Percentiles rank a stretch among this genome's conserved stretches.
Evolutionary conservation across 352 stramenopile genomes (phyloP).

Genomic region (Phytophthora colocasiae): DNA sequence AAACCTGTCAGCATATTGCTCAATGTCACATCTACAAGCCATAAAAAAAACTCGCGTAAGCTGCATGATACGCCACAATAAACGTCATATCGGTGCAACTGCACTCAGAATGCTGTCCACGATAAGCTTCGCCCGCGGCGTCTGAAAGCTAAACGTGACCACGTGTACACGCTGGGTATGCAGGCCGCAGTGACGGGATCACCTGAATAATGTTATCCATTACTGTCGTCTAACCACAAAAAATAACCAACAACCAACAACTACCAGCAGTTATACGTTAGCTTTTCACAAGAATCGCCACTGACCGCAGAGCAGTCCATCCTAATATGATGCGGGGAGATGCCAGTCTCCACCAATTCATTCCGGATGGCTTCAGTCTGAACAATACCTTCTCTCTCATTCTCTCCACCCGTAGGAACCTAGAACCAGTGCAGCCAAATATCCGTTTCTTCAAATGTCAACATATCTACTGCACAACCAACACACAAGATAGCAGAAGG

Average conservation of each 20-base stretch:
- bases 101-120: slow-evolving; percentile 25
- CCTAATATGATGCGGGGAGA: slow-evolving; percentile 73
- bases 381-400: slow-evolving; percentile 47
- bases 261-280: neutral
- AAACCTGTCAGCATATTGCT: no score
- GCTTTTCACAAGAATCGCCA: slow-evolving; percentile 3
- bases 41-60: no score
- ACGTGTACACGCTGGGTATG: slow-evolving; percentile 29
- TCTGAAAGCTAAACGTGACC: slow-evolving; percentile 27
- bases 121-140: slow-evolving; percentile 27
- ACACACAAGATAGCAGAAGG: slow-evolving; percentile 54
- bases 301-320: slow-evolving; percentile 73
- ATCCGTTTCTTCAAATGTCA: neutral
- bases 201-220: slow-evolving; percentile 32
- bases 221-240: slow-evolving; percentile 11
- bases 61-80: slow-evolving; percentile 2
- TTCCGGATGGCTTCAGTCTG: slow-evolving; percentile 65
- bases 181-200: slow-evolving; percentile 21
- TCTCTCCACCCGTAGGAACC: slow-evolving; percentile 38
- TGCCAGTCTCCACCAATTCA: slow-evolving; percentile 52
- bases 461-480: neutral
- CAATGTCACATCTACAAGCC: no score
- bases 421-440: neutral
- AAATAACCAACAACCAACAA: neutral
- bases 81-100: slow-evolving; percentile 20